A percentile compares a stretch with the other conserved stretches of the same genome.
Evolutionary conservation across 108 stramenopile species (phyloP).

Genomic region (Cyclotella cryptica): DNA sequence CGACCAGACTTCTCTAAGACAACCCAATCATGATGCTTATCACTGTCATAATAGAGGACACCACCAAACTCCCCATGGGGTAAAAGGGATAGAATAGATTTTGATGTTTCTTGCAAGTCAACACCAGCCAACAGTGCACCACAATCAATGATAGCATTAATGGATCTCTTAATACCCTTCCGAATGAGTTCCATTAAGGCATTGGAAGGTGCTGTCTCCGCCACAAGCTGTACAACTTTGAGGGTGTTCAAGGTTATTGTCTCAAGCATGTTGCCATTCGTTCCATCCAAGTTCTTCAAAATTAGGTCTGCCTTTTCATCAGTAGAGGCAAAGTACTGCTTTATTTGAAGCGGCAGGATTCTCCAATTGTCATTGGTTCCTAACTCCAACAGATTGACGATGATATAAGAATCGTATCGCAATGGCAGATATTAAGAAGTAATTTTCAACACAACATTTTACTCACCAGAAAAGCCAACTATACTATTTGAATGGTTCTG

Average conservation of each 20-base stretch:
- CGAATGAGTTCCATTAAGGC: slow-evolving; percentile 5
- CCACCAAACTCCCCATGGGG: slow-evolving; percentile 21
- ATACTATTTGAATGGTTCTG: slow-evolving; percentile 31
- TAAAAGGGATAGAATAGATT: slow-evolving; percentile 17
- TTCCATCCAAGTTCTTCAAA: slow-evolving; percentile 33
- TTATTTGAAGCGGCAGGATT: slow-evolving; percentile 56
- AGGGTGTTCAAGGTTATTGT: slow-evolving; percentile 37
- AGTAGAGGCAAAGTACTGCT: slow-evolving; percentile 39
- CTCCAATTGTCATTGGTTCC: slow-evolving; percentile 55
- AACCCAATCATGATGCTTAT: slow-evolving; percentile 45
- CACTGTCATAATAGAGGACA: slow-evolving; percentile 39
- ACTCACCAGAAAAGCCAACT: slow-evolving; percentile 52
- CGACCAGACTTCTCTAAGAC: slow-evolving; percentile 52
- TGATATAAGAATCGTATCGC: not conserved
- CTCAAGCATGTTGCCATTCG: slow-evolving; percentile 64
- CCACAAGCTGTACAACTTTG: not conserved
- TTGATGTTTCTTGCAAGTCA: slow-evolving; percentile 26
- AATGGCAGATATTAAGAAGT: not conserved
- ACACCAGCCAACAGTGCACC: slow-evolving; percentile 58
- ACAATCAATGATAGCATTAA: slow-evolving; percentile 57
- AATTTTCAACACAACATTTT: not conserved
- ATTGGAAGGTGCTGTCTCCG: not conserved
- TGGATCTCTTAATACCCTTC: not conserved
- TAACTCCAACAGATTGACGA: not conserved
- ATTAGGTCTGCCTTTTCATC: slow-evolving; percentile 12